Evolutionary conservation across 2,329 filamentous ascomycete genomes (phyloP).

Genomic region (Neofusicoccum sp.): DNA sequence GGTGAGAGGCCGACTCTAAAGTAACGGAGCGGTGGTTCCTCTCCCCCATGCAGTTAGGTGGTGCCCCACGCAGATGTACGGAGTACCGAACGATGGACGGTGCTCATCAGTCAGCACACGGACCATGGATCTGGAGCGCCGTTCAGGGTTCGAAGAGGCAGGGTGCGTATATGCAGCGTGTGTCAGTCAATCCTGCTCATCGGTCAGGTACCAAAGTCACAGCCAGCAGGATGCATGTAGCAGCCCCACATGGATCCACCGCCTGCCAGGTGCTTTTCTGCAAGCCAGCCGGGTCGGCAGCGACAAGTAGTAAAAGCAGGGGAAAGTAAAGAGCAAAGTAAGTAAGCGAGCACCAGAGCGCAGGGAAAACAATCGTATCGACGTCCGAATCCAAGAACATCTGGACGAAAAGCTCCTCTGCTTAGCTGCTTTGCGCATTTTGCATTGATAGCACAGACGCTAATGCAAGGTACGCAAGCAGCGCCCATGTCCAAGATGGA

Average conservation of each 20-base stretch:
- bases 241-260: slow-evolving; percentile 9
- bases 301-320: neutral
- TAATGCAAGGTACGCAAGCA: slow-evolving; percentile 13
- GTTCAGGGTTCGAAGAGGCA: neutral
- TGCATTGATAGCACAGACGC: slow-evolving; percentile 14
- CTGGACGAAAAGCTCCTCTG: too few relatives aligned
- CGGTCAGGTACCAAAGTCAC: neutral
- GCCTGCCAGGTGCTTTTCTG: neutral
- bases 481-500: neutral
- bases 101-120: neutral
- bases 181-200: neutral
- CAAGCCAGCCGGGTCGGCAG: neutral
- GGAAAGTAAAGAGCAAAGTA: neutral
- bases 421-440: neutral
- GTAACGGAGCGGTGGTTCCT: neutral
- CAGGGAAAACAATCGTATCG: too few relatives aligned
- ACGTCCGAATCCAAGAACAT: too few relatives aligned
- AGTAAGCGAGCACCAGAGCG: too few relatives aligned
- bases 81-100: neutral
- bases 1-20: neutral
- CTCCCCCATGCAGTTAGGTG: neutral
- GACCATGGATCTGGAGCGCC: slow-evolving; percentile 11
- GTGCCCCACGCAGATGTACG: neutral
- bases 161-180: neutral
- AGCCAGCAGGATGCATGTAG: neutral